Conservation (phyloP, 768 basidiomycete species). For the Butyriboletus loyo region DNA sequence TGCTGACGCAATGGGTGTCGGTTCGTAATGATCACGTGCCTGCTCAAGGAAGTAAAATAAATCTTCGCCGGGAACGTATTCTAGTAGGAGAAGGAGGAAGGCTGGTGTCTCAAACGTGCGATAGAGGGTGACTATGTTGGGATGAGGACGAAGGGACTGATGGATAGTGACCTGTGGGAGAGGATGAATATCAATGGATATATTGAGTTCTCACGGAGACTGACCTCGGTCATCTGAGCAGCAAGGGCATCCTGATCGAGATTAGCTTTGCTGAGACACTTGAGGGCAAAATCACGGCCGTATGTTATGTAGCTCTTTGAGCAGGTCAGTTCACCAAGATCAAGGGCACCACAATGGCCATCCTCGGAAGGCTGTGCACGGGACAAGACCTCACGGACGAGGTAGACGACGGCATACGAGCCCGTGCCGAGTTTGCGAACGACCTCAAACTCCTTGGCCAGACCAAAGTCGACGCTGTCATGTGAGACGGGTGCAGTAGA, state of each 20-base stretch:
- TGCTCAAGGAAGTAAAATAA: constrained; percentile 98
- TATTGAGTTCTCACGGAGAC: constrained; percentile 16
- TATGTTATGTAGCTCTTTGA: constrained; percentile 46
- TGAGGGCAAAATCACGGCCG: constrained; percentile 89
- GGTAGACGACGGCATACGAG: constrained; percentile 92
- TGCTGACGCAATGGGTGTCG: constrained; percentile 33
- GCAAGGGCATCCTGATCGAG: constrained; percentile 83
- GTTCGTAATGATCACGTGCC: constrained; percentile 81
- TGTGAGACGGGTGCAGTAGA: constrained; percentile 41
- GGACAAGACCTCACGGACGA: constrained; percentile 69
- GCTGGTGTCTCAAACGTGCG: constrained; percentile 90
- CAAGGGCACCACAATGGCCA: constrained; percentile 53
- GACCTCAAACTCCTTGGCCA: constrained; percentile 76
- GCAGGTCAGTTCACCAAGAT: constrained; percentile 42
- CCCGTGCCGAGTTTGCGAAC: constrained; percentile 83
- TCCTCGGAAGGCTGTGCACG: constrained; percentile 46
- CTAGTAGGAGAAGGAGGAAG: constrained; percentile 88
- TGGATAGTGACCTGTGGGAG: constrained; percentile 79
- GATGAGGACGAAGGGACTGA: constrained; percentile 84
- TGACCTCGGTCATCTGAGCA: constrained; percentile 88
- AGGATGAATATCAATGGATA: constrained; percentile 8
- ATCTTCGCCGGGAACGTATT: constrained; percentile 96
- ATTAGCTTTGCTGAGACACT: constrained; percentile 93
- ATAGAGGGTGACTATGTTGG: constrained; percentile 93
- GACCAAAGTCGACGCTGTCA: constrained; percentile 38